Base-by-base conservation (phyloP, 257 asterid genomes). In the Solanum commersonii region DNA sequence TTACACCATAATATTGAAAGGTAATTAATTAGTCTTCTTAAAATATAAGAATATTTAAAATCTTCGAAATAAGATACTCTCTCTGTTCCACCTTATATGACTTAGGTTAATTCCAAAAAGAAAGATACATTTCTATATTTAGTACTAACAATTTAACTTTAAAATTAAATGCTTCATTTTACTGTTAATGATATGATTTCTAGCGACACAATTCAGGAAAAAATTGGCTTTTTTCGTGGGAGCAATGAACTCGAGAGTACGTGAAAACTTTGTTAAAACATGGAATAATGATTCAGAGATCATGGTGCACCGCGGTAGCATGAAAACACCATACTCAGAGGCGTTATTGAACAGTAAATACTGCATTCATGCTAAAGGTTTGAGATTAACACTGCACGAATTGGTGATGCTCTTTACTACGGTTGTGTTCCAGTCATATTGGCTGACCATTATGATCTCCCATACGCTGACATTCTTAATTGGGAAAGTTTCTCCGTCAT, bases 301-400 rank as follows among this genome's bases (percentile, higher is more conserved):
- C 7, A 91, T 92, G 1, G 95, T 97, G 82, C 31, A 29, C 31
- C 31, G 31, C 31, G 31, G 31, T 2, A 29, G 31, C 31, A 29
- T 29, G 31, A 29, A 29, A 29, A 29, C 31, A 29, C 31, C 31
- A 29, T 29, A 29, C 31, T 29, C 31, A 29, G 31, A 29, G 31
- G 31, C 31, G 31, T 29, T 29, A 29, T 29, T 29, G 31, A 29
- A 29, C 31, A 29, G 31, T 29, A 29, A 1, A 29, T 29, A 2
- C 9, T 97, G 99, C 94, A 90, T 97, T 67, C 98, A 96, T 13
- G 99, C 98, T 3, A 97, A 95, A 90, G 99, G 99, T 97, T 93
- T 40, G 99, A 97, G 88, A 95, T 97, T 3, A 97, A 96, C 95
- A 97, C 99, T 0, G 98, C 98, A 2, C 90, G 99, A 5, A 90